These are phyloP conservation scores for Pascua guehoae DNA, from an alignment of 1,284 basidiomycete species.

Conservation along the genomic window DNA sequence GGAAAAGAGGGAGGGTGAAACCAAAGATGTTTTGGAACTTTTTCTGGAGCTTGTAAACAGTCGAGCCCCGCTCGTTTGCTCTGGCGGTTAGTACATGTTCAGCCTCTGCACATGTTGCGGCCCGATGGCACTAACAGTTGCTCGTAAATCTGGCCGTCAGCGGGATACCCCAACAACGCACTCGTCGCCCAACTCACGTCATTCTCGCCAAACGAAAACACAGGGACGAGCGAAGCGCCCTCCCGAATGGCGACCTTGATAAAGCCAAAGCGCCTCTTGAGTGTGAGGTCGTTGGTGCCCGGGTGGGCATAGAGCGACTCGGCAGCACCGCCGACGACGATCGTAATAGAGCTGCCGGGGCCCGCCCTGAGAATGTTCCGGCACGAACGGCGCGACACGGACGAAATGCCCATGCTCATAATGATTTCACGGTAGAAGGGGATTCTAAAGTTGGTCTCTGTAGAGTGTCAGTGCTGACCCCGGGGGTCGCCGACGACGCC, in stretches of 20 bases:
- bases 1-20: slow-evolving; percentile 93
- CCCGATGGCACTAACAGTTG: slow-evolving; percentile 62
- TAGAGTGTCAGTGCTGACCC: neutral
- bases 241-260: slow-evolving; percentile 94
- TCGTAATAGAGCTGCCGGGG: slow-evolving; percentile 71
- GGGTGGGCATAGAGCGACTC: slow-evolving; percentile 91
- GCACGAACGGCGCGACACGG: slow-evolving; percentile 85
- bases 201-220: slow-evolving; percentile 97
- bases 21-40: slow-evolving; percentile 87
- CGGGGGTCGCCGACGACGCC: too few relatives aligned
- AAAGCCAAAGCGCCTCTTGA: slow-evolving; percentile 81
- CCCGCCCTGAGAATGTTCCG: slow-evolving; percentile 78
- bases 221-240: slow-evolving; percentile 89
- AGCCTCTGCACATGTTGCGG: too few relatives aligned
- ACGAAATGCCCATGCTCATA: slow-evolving; percentile 79
- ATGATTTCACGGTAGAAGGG: slow-evolving; percentile 92
- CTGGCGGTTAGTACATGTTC: slow-evolving; percentile 15
- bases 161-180: neutral
- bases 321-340: slow-evolving; percentile 94
- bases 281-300: slow-evolving; percentile 82
- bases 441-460: slow-evolving; percentile 77
- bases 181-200: slow-evolving; percentile 60
- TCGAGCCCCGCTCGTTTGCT: slow-evolving; percentile 83
- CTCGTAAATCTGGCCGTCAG: slow-evolving; percentile 69
- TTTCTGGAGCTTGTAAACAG: slow-evolving; percentile 80